A percentile compares a stretch with the other conserved stretches of the same genome.
phyloP scores from a whole-genome alignment of 2,329 filamentous ascomycete species.

The Neofusicoccum laricinum region DNA sequence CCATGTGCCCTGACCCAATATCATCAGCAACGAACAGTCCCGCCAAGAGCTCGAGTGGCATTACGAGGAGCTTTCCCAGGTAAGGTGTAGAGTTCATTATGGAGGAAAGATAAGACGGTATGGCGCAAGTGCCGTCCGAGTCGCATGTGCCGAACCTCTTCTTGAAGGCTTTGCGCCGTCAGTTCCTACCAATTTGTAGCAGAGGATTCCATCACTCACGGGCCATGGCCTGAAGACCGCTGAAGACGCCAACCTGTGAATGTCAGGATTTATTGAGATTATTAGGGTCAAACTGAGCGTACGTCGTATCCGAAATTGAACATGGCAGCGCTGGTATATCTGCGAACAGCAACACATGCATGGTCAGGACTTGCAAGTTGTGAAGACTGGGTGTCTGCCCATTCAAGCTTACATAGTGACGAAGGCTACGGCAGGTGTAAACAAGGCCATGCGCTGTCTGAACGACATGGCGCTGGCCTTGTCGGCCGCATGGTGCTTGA shows the following conservation, averaged over 20 bases:
- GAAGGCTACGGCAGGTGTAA: constrained; percentile 9
- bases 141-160: constrained; percentile 3
- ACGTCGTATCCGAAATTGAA: constrained; percentile 14
- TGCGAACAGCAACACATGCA: neutral
- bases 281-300: neutral
- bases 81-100: constrained; percentile 14
- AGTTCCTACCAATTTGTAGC: neutral
- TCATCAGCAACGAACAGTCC: neutral
- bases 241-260: constrained; percentile 1
- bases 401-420: constrained; percentile 6
- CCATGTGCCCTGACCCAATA: constrained; percentile 2
- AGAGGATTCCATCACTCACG: neutral
- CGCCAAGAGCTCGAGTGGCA: neutral
- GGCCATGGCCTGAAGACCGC: constrained; percentile 4
- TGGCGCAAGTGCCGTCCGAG: neutral
- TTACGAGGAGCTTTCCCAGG: constrained; percentile 8
- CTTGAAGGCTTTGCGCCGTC: neutral
- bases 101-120: constrained; percentile 5
- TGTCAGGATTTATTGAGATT: neutral
- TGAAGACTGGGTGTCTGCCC: neutral
- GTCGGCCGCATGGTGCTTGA: neutral
- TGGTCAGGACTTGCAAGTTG: neutral
- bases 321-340: constrained; percentile 15
- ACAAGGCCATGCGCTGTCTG: neutral
- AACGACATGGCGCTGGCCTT: constrained; percentile 2